These are phyloP conservation scores for Saccharomyces hybrid DNA, from an alignment of 1,139 yeast genomes.

Conservation along the genomic window DNA sequence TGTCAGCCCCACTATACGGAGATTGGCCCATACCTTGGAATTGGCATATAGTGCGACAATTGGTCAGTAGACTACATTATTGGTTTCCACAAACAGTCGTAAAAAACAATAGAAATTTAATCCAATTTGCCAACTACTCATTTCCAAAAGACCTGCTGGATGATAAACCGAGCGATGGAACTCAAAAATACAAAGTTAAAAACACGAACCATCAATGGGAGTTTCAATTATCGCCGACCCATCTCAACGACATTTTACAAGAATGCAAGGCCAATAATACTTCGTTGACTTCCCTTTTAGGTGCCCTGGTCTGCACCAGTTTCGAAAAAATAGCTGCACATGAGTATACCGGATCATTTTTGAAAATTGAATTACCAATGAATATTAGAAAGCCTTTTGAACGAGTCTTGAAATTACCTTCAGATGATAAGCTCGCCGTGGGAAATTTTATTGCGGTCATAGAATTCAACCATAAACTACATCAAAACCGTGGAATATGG, in stretches of 20 bases:
- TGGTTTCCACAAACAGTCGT: constrained; percentile 11
- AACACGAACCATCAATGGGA: constrained; percentile 18
- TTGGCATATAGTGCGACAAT: constrained; percentile 12
- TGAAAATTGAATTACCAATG: constrained; percentile 23
- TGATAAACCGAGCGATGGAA: background rate
- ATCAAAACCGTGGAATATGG: constrained; percentile 13
- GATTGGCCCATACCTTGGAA: constrained; percentile 13
- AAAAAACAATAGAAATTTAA: constrained; percentile 6
- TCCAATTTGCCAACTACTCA: constrained; percentile 16
- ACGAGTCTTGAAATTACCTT: constrained; percentile 5
- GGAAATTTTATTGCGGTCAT: constrained; percentile 23
- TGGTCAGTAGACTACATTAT: constrained; percentile 10
- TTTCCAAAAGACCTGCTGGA: constrained; percentile 14
- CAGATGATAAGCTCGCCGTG: constrained; percentile 10
- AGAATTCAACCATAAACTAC: constrained; percentile 8
- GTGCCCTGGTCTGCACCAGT: constrained; percentile 13
- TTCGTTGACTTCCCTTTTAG: constrained; percentile 21
- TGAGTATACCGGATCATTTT: constrained; percentile 11
- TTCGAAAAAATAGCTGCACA: constrained; percentile 7
- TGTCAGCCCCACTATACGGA: constrained; percentile 15
- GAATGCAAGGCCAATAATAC: constrained; percentile 19
- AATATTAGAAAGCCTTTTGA: constrained; percentile 19
- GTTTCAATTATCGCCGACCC: constrained; percentile 11
- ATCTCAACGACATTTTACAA: constrained; percentile 9
- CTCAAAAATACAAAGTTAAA: constrained; percentile 8